Conservation (phyloP, 1,139 yeast genomes). For the Citeromyces hawaiiensis region DNA sequence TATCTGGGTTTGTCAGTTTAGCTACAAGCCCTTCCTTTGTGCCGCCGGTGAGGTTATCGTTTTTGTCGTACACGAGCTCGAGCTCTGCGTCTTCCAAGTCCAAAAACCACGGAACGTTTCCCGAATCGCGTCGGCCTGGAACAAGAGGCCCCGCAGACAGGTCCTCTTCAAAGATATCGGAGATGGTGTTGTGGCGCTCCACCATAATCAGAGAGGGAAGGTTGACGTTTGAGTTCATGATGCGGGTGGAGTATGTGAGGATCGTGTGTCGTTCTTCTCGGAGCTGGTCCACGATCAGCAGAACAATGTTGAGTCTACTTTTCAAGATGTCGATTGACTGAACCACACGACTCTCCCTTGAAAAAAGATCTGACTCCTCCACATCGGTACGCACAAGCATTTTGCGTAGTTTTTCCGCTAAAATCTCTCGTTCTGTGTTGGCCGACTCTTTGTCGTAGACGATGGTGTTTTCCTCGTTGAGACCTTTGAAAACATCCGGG, state of each 20-base stretch:
- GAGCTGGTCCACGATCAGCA: slow-evolving; percentile 37
- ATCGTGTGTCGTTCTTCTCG: slow-evolving; percentile 61
- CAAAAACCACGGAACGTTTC: slow-evolving; percentile 64
- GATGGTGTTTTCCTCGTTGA: slow-evolving; percentile 41
- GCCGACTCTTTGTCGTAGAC: slow-evolving; percentile 20
- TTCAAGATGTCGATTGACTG: slow-evolving; percentile 31
- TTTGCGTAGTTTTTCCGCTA: slow-evolving; percentile 31
- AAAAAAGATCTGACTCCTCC: background rate
- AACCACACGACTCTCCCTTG: slow-evolving; percentile 27
- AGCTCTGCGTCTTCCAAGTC: slow-evolving; percentile 61
- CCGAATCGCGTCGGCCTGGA: slow-evolving; percentile 3
- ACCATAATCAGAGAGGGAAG: slow-evolving; percentile 42
- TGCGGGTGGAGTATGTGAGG: slow-evolving; percentile 59
- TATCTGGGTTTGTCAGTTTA: slow-evolving; percentile 70
- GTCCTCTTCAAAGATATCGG: slow-evolving; percentile 12
- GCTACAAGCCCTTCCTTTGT: slow-evolving; percentile 71
- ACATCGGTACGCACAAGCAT: slow-evolving; percentile 29
- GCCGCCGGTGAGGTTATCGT: slow-evolving; percentile 77
- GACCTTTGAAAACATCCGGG: slow-evolving; percentile 56
- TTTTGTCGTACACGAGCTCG: slow-evolving; percentile 58
- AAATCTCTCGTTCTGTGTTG: slow-evolving; percentile 6
- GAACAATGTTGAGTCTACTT: slow-evolving; percentile 28
- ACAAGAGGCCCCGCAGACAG: slow-evolving; percentile 13
- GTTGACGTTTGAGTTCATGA: slow-evolving; percentile 62
- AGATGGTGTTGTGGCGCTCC: slow-evolving; percentile 46